These are phyloP conservation scores for Gynandropsis gynandra DNA, from an alignment of 345 rosid genomes.

Conservation along the genomic window DNA sequence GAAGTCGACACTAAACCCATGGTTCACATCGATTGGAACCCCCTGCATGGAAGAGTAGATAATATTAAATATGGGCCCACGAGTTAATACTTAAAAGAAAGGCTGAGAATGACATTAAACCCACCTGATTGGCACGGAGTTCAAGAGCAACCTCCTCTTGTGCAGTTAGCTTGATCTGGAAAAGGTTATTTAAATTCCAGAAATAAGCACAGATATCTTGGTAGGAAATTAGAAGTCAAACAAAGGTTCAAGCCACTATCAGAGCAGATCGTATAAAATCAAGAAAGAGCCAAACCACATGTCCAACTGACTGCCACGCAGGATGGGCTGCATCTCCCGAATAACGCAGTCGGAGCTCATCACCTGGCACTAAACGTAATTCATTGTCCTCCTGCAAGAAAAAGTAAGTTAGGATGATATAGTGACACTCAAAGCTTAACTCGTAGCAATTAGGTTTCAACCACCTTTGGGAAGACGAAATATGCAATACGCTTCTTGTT, in stretches of 20 bases:
- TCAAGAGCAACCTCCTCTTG: constrained; percentile 99
- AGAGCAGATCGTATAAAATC: constrained; percentile 10
- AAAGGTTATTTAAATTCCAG: neutral
- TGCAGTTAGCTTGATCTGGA: constrained; percentile 89
- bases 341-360: constrained; percentile 89
- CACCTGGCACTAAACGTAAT: constrained; percentile 92
- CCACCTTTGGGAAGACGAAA: constrained; percentile 95
- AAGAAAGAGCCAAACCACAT: constrained; percentile 62
- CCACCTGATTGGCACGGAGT: constrained; percentile 96
- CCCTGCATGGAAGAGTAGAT: constrained; percentile 44
- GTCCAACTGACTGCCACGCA: constrained; percentile 99
- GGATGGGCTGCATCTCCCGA: constrained; percentile 98
- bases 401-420: constrained; percentile 20
- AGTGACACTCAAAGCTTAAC: constrained; percentile 13
- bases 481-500: constrained; percentile 95
- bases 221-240: constrained; percentile 3
- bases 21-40: constrained; percentile 87
- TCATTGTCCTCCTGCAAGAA: constrained; percentile 88
- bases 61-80: constrained; percentile 10
- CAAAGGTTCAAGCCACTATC: constrained; percentile 3
- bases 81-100: constrained; percentile 4
- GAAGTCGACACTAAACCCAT: constrained; percentile 96
- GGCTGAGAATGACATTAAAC: constrained; percentile 13
- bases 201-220: constrained; percentile 3
- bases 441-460: constrained; percentile 3